Percentiles rank a stretch among this genome's conserved stretches.
Conservation (phyloP, 495 filamentous ascomycete species). For the Aeminium ludgeri region DNA sequence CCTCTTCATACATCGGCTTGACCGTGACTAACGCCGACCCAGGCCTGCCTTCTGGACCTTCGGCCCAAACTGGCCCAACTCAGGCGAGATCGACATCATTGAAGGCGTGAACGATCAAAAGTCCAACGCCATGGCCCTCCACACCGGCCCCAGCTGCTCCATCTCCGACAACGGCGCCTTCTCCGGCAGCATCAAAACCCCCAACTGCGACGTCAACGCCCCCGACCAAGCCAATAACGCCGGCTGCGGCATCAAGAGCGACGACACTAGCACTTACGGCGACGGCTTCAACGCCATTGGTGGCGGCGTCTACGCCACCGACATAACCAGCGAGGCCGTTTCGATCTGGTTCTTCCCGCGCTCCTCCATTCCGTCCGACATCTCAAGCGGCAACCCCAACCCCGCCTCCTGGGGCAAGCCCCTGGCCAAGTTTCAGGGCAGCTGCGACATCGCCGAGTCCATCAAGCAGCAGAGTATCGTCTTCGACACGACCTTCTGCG, state of each 20-base stretch:
- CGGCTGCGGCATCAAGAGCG: constrained; percentile 26
- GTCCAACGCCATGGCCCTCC: constrained; percentile 53
- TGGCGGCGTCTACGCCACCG: constrained; percentile 64
- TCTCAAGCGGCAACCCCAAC: constrained; percentile 39
- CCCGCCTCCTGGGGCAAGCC: constrained; percentile 49
- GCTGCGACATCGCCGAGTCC: constrained; percentile 16
- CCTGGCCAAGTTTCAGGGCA: constrained; percentile 39
- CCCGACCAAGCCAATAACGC: constrained; percentile 34
- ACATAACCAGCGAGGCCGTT: constrained; percentile 52
- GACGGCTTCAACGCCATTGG: constrained; percentile 50
- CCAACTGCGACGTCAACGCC: constrained; percentile 38
- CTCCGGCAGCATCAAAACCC: constrained; percentile 9
- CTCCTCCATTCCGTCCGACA: constrained; percentile 37
- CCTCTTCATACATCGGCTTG: background rate
- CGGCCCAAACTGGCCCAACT: constrained; percentile 26
- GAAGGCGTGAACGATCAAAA: constrained; percentile 61
- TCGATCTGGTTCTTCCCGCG: constrained; percentile 69
- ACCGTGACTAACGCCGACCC: background rate
- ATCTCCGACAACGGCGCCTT: constrained; percentile 30
- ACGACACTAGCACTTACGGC: constrained; percentile 32
- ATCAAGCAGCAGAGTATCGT: constrained; percentile 28
- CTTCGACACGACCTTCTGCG: constrained; percentile 73
- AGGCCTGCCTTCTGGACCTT: constrained; percentile 27
- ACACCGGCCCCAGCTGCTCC: constrained; percentile 24
- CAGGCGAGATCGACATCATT: constrained; percentile 49